phyloP scores from a whole-genome alignment of 139 green algal genomes.

The Dunaliella sp. region DNA sequence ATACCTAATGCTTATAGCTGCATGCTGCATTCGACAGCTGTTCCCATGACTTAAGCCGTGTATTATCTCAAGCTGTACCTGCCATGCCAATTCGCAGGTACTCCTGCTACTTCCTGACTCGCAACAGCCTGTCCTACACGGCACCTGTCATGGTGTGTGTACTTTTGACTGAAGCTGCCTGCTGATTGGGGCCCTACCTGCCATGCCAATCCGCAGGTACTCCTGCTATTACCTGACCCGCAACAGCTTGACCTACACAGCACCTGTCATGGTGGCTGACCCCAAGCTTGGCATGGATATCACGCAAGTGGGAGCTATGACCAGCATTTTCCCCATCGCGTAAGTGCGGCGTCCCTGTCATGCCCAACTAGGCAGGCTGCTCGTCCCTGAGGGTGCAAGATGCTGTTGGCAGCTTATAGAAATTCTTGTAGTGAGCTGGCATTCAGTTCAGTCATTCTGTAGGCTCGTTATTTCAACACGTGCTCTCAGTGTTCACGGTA shows the following conservation, averaged over 20 bases:
- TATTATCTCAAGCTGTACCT: neutral
- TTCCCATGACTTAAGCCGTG: neutral
- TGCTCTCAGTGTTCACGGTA: too few relatives aligned
- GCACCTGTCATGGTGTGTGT: slow-evolving; percentile 84
- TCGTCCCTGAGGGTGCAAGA: too few relatives aligned
- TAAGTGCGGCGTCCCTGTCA: slow-evolving; percentile 27
- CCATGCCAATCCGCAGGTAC: neutral
- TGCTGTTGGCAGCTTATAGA: too few relatives aligned
- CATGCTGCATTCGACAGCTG: neutral
- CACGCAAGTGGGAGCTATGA: slow-evolving; percentile 87
- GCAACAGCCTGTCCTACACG: slow-evolving; percentile 91
- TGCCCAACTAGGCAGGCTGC: neutral
- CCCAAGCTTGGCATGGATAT: slow-evolving; percentile 77
- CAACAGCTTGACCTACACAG: slow-evolving; percentile 90
- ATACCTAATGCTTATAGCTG: neutral
- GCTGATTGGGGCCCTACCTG: neutral
- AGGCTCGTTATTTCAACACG: too few relatives aligned
- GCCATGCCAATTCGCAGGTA: neutral
- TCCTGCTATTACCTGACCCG: slow-evolving; percentile 92
- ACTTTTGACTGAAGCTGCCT: neutral
- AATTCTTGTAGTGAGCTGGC: too few relatives aligned
- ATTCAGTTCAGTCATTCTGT: too few relatives aligned
- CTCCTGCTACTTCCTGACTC: slow-evolving; percentile 80
- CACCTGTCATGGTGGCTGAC: slow-evolving; percentile 90
- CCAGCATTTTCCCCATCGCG: slow-evolving; percentile 90